Evolutionary conservation across 345 rosid genomes (phyloP).

Genomic region (Sonneratia caseolaris): DNA sequence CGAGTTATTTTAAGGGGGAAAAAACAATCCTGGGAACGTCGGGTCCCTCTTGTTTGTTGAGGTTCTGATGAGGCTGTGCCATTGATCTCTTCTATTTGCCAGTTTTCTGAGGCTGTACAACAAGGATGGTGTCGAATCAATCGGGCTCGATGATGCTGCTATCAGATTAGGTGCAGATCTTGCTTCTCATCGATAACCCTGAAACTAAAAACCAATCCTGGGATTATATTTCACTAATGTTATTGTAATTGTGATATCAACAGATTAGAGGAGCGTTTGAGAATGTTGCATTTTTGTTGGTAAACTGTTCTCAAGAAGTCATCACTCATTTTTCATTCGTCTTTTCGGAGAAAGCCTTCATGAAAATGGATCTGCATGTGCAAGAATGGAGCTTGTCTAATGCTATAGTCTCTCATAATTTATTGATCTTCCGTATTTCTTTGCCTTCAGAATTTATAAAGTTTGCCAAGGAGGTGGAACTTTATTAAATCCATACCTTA

Average conservation of each 20-base stretch:
- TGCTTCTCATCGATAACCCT: too few species aligned
- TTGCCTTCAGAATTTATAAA: not conserved
- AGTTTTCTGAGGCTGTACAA: conserved; percentile 56
- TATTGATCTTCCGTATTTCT: not conserved
- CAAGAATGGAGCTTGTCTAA: not conserved
- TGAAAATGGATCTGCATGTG: not conserved
- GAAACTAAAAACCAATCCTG: not conserved
- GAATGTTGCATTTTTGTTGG: too few species aligned
- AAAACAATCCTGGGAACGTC: too few species aligned
- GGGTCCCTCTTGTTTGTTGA: not conserved
- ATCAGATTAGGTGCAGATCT: conserved; percentile 31
- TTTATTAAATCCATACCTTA: not conserved
- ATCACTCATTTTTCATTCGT: too few species aligned
- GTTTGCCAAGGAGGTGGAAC: not conserved
- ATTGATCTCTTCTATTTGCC: not conserved
- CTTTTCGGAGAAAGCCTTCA: not conserved
- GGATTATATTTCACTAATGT: not conserved
- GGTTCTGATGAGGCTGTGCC: not conserved
- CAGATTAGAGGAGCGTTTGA: too few species aligned
- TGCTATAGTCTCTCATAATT: not conserved
- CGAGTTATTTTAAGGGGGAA: not conserved
- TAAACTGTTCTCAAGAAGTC: too few species aligned
- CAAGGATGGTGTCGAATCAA: conserved; percentile 34
- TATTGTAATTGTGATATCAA: not conserved
- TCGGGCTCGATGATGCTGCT: conserved; percentile 81